These are phyloP conservation scores for Volvariella volvacea DNA, from an alignment of 1,284 basidiomycete species.

Conservation along the genomic window DNA sequence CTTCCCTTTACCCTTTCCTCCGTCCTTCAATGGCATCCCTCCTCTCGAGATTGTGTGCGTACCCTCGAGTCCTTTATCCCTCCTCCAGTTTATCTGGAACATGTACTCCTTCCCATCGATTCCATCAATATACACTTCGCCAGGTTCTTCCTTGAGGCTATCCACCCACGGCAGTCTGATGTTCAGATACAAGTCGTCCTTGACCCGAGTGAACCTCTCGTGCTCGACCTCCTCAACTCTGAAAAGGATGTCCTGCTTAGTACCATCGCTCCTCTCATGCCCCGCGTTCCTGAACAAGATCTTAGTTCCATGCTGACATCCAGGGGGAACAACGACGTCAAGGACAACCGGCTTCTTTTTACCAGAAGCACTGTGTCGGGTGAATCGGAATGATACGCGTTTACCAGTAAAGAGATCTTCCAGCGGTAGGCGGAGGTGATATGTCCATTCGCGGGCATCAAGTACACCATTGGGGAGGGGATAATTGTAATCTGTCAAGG, in stretches of 20 bases:
- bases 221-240: constrained; percentile 16
- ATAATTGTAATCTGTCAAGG: constrained; percentile 12
- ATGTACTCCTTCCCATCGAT: constrained; percentile 16
- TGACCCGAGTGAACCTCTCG: constrained; percentile 14
- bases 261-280: constrained; percentile 18
- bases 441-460: constrained; percentile 15
- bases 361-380: constrained; percentile 15
- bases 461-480: constrained; percentile 14
- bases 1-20: constrained; percentile 13
- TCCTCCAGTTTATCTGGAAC: constrained; percentile 15
- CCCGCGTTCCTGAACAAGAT: constrained; percentile 17
- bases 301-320: constrained; percentile 16
- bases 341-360: constrained; percentile 16
- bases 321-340: constrained; percentile 17
- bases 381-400: constrained; percentile 17
- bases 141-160: constrained; percentile 13
- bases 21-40: constrained; percentile 15
- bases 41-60: constrained; percentile 13
- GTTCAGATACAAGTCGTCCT: constrained; percentile 20
- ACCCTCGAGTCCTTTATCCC: constrained; percentile 11
- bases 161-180: constrained; percentile 20
- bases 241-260: constrained; percentile 19
- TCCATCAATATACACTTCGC: constrained; percentile 15
- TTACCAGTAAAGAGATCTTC: constrained; percentile 20
- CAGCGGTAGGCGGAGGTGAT: constrained; percentile 16